Percentiles rank a stretch among this genome's conserved stretches.
These are phyloP conservation scores for Trichoderma hamatum DNA, from an alignment of 2,329 filamentous ascomycete species.

Conservation along the genomic window DNA sequence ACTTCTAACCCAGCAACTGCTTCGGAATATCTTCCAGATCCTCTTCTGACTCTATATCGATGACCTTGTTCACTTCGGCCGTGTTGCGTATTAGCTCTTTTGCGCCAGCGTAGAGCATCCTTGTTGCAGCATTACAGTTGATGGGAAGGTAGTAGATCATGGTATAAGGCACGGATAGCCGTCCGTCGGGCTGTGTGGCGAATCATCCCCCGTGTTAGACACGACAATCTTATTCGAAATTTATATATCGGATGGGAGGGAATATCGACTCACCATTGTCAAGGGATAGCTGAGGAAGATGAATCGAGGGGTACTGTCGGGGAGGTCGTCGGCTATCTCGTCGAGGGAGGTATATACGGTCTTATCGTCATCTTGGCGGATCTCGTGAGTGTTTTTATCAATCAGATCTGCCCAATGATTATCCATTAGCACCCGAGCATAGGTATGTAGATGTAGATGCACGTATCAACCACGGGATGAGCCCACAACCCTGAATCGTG, in stretches of 20 bases:
- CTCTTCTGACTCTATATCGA: conserved; percentile 80
- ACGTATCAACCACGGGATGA: not conserved
- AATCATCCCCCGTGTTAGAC: not conserved
- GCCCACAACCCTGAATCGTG: not conserved
- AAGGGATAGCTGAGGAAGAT: conserved; percentile 89
- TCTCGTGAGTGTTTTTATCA: conserved; percentile 87
- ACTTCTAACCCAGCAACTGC: conserved; percentile 51
- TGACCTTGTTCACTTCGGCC: conserved; percentile 82
- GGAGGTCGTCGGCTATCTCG: conserved; percentile 83
- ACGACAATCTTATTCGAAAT: no score
- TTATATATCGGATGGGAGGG: not conserved
- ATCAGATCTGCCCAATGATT: conserved; percentile 68
- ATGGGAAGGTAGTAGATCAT: conserved; percentile 92
- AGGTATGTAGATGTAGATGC: not conserved
- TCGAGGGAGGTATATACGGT: conserved; percentile 78
- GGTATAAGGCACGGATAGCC: conserved; percentile 88
- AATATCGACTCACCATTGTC: conserved; percentile 65
- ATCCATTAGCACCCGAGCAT: not conserved
- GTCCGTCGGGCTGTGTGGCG: conserved; percentile 70
- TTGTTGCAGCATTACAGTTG: conserved; percentile 82
- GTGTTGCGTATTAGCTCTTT: conserved; percentile 96
- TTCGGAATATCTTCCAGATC: conserved; percentile 81
- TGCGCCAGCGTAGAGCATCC: conserved; percentile 94
- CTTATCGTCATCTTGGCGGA: conserved; percentile 78
- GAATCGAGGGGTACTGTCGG: conserved; percentile 88